Evolutionary conservation across 2,329 filamentous ascomycete genomes (phyloP).

Genomic region (Botrytis fabae): DNA sequence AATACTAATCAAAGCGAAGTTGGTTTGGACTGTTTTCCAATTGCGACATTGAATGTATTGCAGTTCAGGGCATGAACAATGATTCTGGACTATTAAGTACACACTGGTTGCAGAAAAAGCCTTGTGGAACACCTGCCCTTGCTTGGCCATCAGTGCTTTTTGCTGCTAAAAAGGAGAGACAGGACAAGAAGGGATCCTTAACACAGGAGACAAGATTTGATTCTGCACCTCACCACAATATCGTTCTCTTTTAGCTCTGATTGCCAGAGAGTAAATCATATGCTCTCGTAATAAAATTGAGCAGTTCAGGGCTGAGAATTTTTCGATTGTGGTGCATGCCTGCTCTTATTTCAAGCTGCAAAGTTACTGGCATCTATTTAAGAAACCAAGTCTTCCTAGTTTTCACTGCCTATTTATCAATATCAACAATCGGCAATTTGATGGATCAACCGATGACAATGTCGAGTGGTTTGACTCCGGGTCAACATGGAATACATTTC

Average conservation of each 20-base stretch:
- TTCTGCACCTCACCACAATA: background rate
- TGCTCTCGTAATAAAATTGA: background rate
- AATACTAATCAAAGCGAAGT: background rate
- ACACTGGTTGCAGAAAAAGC: background rate
- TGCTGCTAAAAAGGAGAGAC: background rate
- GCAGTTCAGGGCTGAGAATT: no score
- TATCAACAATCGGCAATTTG: no score
- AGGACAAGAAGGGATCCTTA: background rate
- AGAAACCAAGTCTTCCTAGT: no score
- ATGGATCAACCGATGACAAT: no score
- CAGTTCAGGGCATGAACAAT: background rate
- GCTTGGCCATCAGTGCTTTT: background rate
- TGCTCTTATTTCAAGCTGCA: background rate
- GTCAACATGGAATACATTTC: no score
- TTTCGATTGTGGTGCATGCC: background rate
- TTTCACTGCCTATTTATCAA: no score
- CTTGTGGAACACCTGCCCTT: rapidly evolving
- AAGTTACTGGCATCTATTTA: no score
- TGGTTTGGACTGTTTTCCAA: background rate
- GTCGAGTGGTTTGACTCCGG: no score
- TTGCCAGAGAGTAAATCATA: background rate
- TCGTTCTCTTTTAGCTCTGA: background rate
- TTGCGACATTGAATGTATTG: background rate
- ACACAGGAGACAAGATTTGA: background rate
- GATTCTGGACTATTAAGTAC: background rate